Evolutionary conservation across 306 rosid genomes (phyloP), one percentile per base, ranked within the genome.

Genomic region (Corylus heterophylla): DNA sequence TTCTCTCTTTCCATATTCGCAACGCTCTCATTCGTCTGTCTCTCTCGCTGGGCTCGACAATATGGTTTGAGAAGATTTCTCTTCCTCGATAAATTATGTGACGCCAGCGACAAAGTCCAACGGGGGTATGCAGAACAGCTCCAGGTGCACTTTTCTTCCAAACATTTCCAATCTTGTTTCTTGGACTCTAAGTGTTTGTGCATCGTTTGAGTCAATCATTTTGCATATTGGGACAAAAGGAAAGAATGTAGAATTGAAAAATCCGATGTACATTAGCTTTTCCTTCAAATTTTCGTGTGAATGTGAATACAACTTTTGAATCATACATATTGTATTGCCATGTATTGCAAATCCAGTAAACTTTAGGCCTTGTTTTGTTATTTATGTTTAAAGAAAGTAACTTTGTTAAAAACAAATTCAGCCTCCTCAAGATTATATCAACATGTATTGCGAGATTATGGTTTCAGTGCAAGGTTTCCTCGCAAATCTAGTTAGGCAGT

Each of bases 51-150:
- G 97, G 76, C 88, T 56, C 92, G 93, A 3, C 75, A 48, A 62
- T 87, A 82, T 55, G 96, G 97, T 5, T 48, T 90, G 48, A 87
- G 85, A 55, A 89, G 54, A 84, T 90, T 95, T 76, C 96, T 95
- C 20, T 93, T 90, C 73, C 90, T 92, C 22, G 98, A 95, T 77
- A 91, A 88, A 56, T 56, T 95, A 0, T 22, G 54, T 6, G 87
- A 89, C 27, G 83, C 89, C 17, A 91, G 88, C 52, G 85, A 81
- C 50, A 88, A 87, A 78, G 85, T 87, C 51, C 99, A 90, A 69
- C 71, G 31, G 35, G 91, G 91, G 1, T 90, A 91, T 73, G 85
- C 89, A 1, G 52, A 78, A 12, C 88, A 88, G 82, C 86, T 95
- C 74, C 87, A 88, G 96, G 99, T 92, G 29, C 44, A 47, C 42